A percentile compares a stretch with the other conserved stretches of the same genome.
Conservation (phyloP, 768 basidiomycete species). For the Boletales sp. region DNA sequence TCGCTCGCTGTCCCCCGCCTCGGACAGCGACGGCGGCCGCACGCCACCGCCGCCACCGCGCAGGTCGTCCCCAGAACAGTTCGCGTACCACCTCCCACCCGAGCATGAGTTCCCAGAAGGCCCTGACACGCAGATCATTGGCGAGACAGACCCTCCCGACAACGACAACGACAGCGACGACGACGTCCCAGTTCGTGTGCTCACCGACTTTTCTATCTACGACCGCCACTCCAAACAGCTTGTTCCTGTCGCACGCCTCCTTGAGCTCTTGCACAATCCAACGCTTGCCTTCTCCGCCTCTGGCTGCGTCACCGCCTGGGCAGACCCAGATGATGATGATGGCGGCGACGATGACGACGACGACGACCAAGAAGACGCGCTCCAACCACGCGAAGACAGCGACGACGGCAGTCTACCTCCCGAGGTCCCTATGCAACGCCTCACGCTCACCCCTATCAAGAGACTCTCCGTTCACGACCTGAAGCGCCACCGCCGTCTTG, state of each 20-base stretch:
- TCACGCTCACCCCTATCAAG: slow-evolving; percentile 42
- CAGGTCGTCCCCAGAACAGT: slow-evolving; percentile 4
- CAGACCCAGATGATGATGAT: slow-evolving; percentile 31
- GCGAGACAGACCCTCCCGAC: slow-evolving; percentile 36
- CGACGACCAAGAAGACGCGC: slow-evolving; percentile 18
- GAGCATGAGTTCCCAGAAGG: slow-evolving; percentile 39
- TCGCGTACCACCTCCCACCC: slow-evolving; percentile 11
- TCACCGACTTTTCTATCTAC: slow-evolving; percentile 55
- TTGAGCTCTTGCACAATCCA: slow-evolving; percentile 26
- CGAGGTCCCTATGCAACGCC: slow-evolving; percentile 22
- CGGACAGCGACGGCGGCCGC: slow-evolving; percentile 17
- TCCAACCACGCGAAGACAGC: slow-evolving; percentile 2
- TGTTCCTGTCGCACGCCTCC: slow-evolving; percentile 39
- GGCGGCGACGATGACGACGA: slow-evolving; percentile 23
- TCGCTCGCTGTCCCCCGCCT: slow-evolving; percentile 15
- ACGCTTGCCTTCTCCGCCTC: slow-evolving; percentile 33
- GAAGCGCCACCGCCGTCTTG: slow-evolving; percentile 29
- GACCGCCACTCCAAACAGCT: slow-evolving; percentile 34
- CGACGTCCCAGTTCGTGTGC: slow-evolving; percentile 52
- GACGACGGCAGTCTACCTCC: neutral
- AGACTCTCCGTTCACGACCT: slow-evolving; percentile 47
- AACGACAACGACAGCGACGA: slow-evolving; percentile 27
- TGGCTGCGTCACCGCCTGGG: slow-evolving; percentile 37
- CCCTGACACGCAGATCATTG: slow-evolving; percentile 38
- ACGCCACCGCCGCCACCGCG: slow-evolving; percentile 7